A percentile compares a stretch with the other conserved stretches of the same genome.
phyloP scores from a whole-genome alignment of 495 filamentous ascomycete species.

The Saxophila tyrrhenica region DNA sequence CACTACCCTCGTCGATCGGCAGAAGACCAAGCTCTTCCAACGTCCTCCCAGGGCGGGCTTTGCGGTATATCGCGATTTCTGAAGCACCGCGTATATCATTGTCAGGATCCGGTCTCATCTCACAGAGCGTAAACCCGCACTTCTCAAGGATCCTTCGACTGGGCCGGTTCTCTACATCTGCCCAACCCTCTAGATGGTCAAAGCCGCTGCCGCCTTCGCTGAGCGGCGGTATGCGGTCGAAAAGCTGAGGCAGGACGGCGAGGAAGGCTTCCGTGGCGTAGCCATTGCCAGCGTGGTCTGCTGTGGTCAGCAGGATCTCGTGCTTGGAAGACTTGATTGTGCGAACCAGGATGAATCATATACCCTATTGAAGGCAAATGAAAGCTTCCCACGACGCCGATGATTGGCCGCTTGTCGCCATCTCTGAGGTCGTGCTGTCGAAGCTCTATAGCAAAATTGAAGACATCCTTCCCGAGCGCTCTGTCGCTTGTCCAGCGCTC shows the following conservation, averaged over 20 bases:
- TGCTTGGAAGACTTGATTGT: neutral
- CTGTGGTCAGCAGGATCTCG: neutral
- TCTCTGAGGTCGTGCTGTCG: neutral
- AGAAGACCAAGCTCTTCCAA: slow-evolving; percentile 7
- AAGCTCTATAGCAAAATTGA: slow-evolving; percentile 14
- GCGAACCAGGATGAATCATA: slow-evolving; percentile 12
- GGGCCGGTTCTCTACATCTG: slow-evolving; percentile 3
- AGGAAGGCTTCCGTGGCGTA: slow-evolving; percentile 20
- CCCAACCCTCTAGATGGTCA: slow-evolving; percentile 10
- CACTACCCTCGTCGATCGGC: neutral
- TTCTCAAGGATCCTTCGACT: slow-evolving; percentile 13
- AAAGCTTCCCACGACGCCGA: slow-evolving; percentile 10
- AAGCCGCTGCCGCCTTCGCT: slow-evolving; percentile 3
- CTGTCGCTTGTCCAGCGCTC: slow-evolving; percentile 6
- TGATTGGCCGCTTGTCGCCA: neutral
- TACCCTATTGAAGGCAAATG: slow-evolving; percentile 12
- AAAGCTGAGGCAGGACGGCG: slow-evolving; percentile 12
- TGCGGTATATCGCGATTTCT: slow-evolving; percentile 1
- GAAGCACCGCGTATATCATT: neutral
- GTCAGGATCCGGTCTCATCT: slow-evolving; percentile 5
- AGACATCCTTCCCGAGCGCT: slow-evolving; percentile 4
- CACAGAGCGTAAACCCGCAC: slow-evolving; percentile 12
- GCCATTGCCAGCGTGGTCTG: slow-evolving; percentile 15
- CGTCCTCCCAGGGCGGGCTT: slow-evolving; percentile 8
- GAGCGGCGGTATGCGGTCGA: slow-evolving; percentile 13